phyloP scores from a whole-genome alignment of 2,329 filamentous ascomycete genomes.

The Curvularia sp. region DNA sequence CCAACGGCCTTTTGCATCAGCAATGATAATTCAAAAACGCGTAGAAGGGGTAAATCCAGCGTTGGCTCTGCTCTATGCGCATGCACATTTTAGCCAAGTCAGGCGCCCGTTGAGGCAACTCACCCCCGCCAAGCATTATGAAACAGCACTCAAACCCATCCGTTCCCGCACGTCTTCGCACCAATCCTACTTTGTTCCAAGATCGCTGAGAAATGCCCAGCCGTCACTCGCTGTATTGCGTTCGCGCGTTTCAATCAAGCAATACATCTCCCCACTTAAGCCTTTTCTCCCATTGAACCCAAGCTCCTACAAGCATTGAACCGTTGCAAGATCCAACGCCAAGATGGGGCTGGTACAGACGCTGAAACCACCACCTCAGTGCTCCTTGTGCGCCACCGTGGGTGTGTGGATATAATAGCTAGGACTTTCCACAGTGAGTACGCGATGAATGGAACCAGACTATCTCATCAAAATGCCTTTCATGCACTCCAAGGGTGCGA shows the following conservation, averaged over 20 bases:
- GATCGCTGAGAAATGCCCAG: conserved; percentile 19
- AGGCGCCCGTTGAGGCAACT: conserved; percentile 21
- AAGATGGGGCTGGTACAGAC: conserved; percentile 28
- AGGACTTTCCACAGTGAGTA: conserved; percentile 10
- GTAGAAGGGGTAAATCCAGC: background rate
- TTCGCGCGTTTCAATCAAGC: conserved; percentile 29
- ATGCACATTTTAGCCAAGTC: background rate
- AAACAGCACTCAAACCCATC: conserved; percentile 30
- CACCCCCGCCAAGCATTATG: conserved; percentile 27
- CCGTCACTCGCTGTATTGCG: conserved; percentile 9
- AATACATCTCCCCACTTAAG: conserved; percentile 14
- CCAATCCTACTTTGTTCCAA: conserved; percentile 17
- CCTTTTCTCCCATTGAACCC: conserved; percentile 13
- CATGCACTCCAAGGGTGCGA: conserved; percentile 38
- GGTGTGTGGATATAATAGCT: conserved; percentile 16
- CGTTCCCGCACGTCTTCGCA: conserved; percentile 15
- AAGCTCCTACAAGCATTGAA: conserved; percentile 22
- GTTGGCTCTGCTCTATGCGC: background rate
- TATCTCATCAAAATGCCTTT: conserved; percentile 50
- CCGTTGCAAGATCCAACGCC: conserved; percentile 31
- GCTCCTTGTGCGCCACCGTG: conserved; percentile 4
- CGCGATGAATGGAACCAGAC: conserved; percentile 43
- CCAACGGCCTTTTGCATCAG: background rate
- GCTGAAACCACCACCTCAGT: conserved; percentile 29
- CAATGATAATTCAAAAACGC: background rate